Conservation (phyloP, 305 asterid species). For the Fraxinus ornus region DNA sequence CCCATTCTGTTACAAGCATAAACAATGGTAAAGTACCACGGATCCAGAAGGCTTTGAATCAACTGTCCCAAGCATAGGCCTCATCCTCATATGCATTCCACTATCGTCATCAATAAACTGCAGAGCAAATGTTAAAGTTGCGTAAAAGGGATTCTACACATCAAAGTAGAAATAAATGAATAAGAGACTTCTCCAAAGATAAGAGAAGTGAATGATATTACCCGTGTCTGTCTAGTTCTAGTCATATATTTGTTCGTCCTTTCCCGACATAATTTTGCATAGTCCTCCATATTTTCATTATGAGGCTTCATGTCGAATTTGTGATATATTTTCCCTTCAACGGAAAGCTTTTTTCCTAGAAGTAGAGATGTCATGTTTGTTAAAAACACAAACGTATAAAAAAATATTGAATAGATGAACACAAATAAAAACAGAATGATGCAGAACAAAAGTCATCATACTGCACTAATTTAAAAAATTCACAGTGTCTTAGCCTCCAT, state of each 20-base stretch:
- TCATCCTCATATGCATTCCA: slow-evolving; percentile 78
- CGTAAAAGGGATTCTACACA: slow-evolving; percentile 3
- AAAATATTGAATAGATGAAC: not conserved
- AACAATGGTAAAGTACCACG: slow-evolving; percentile 34
- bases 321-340: slow-evolving; percentile 76
- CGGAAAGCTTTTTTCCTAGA: slow-evolving; percentile 58
- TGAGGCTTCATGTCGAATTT: slow-evolving; percentile 88
- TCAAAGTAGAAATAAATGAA: not conserved
- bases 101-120: slow-evolving; percentile 75
- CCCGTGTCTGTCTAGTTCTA: slow-evolving; percentile 70
- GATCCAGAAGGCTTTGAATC: slow-evolving; percentile 50
- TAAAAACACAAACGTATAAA: not conserved
- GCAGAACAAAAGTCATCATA: not conserved
- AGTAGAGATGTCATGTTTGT: slow-evolving; percentile 8
- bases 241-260: slow-evolving; percentile 67
- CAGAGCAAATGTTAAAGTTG: slow-evolving; percentile 1
- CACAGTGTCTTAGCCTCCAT: not conserved
- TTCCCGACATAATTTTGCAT: slow-evolving; percentile 71
- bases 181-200: slow-evolving; percentile 8
- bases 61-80: slow-evolving; percentile 72
- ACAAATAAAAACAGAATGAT: not conserved
- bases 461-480: not conserved
- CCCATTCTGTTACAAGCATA: slow-evolving; percentile 9
- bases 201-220: slow-evolving; percentile 18
- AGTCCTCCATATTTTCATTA: slow-evolving; percentile 53